Evolutionary conservation across 495 filamentous ascomycete species (phyloP).

Genomic region (Chaetomium fimeti): DNA sequence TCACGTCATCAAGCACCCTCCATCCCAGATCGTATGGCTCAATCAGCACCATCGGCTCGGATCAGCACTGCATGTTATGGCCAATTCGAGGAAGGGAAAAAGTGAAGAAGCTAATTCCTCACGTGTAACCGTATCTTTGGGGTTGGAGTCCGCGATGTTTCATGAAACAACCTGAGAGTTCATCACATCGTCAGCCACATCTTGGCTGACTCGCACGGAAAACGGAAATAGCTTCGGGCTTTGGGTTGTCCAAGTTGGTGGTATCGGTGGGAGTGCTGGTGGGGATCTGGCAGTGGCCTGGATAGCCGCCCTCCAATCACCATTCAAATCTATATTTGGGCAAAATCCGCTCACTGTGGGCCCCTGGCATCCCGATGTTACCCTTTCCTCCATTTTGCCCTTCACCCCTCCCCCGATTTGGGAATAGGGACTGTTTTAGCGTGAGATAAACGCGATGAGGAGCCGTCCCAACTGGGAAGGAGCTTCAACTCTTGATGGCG

Average conservation of each 20-base stretch:
- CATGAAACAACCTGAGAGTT: constrained; percentile 11
- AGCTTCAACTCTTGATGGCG: constrained; percentile 5
- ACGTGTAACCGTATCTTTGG: not conserved
- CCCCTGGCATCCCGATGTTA: not conserved
- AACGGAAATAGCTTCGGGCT: constrained; percentile 1
- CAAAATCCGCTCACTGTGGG: constrained; percentile 8
- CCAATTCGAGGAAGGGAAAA: not conserved
- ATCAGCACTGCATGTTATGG: not conserved
- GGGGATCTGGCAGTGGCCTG: not conserved
- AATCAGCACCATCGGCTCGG: not conserved
- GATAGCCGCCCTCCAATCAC: constrained; percentile 25
- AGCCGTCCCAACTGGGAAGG: not conserved
- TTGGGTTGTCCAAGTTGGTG: not conserved
- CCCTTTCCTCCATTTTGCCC: not conserved
- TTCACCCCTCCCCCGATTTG: constrained; percentile 6
- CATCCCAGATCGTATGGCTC: not conserved
- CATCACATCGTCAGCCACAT: constrained; percentile 7
- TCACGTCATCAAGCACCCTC: too few relatives aligned
- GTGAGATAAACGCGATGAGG: constrained; percentile 8
- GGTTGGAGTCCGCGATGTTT: constrained; percentile 1
- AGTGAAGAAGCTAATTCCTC: not conserved
- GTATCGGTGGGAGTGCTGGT: not conserved
- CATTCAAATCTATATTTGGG: constrained; percentile 16
- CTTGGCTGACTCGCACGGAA: not conserved
- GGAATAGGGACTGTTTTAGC: not conserved